Conservation (phyloP, 2,329 filamentous ascomycete species). For the Chaetothyriales sp. region DNA sequence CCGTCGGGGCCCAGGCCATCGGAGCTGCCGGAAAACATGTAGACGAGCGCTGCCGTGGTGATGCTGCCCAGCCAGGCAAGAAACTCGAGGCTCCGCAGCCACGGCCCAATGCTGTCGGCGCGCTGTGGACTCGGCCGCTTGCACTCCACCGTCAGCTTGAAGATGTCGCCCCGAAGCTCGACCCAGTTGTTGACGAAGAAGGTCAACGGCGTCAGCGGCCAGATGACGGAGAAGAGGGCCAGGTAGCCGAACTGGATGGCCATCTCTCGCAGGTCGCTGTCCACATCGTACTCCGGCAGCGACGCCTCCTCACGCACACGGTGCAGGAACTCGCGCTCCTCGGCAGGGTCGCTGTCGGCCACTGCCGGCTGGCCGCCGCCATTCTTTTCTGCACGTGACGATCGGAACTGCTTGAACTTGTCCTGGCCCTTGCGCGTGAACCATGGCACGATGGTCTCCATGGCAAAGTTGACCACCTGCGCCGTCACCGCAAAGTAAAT, state of each 20-base stretch:
- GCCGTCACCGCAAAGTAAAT: constrained; percentile 94
- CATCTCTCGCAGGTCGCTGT: constrained; percentile 86
- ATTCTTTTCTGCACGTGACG: constrained; percentile 43
- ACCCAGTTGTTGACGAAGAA: constrained; percentile 96
- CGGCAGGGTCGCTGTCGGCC: constrained; percentile 50
- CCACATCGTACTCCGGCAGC: constrained; percentile 76
- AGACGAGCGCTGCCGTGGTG: constrained; percentile 75
- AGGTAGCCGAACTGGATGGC: constrained; percentile 81
- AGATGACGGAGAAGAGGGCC: constrained; percentile 79
- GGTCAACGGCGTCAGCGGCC: constrained; percentile 80
- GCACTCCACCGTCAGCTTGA: constrained; percentile 86
- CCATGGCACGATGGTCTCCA: constrained; percentile 76
- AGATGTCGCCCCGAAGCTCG: constrained; percentile 79
- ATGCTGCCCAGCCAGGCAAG: constrained; percentile 88
- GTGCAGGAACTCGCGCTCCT: constrained; percentile 67
- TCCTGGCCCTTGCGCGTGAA: constrained; percentile 64
- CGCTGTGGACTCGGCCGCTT: constrained; percentile 81
- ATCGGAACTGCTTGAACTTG: constrained; percentile 65
- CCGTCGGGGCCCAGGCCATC: constrained; percentile 52
- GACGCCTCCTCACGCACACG: constrained; percentile 73
- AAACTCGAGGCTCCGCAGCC: constrained; percentile 73
- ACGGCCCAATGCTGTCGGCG: constrained; percentile 86
- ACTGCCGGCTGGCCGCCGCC: constrained; percentile 37
- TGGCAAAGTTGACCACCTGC: constrained; percentile 72
- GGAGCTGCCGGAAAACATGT: constrained; percentile 57